phyloP scores from a whole-genome alignment of 169 alveolate genomes.

The Theileria annulata region DNA sequence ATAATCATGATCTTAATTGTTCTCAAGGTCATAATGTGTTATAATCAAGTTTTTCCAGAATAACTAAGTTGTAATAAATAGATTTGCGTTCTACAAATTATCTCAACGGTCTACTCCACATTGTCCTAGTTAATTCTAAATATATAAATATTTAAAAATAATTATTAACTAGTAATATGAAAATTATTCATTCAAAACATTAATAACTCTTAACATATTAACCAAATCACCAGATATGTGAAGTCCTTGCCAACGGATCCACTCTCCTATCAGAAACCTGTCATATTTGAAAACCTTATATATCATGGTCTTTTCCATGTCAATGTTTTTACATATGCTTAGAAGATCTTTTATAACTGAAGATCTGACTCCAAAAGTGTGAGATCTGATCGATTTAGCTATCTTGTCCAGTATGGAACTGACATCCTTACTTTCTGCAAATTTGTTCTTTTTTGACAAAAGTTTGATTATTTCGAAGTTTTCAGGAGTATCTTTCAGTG shows the following conservation, averaged over 20 bases:
- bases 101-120: not conserved
- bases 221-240: conserved; percentile 20
- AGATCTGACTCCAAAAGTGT: conserved; percentile 7
- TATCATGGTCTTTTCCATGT: conserved; percentile 4
- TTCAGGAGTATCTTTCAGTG: conserved; percentile 8
- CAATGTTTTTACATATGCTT: conserved; percentile 19
- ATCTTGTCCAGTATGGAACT: not conserved
- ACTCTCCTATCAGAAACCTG: conserved; percentile 31
- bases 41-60: not conserved
- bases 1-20: not conserved
- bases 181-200: conserved; percentile 6
- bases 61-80: not conserved
- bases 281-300: conserved; percentile 5
- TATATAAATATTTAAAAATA: too few species aligned
- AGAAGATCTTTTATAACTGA: conserved; percentile 8
- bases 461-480: conserved; percentile 6
- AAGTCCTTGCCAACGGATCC: conserved; percentile 41
- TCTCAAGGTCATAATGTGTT: not conserved
- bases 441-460: not conserved
- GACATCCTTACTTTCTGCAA: not conserved
- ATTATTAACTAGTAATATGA: not conserved
- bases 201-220: conserved; percentile 7
- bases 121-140: not conserved
- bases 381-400: conserved; percentile 1
- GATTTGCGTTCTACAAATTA: not conserved